Evolutionary conservation across 2,329 filamentous ascomycete species (phyloP).

Genomic region (Dactylellina parvicollis): DNA sequence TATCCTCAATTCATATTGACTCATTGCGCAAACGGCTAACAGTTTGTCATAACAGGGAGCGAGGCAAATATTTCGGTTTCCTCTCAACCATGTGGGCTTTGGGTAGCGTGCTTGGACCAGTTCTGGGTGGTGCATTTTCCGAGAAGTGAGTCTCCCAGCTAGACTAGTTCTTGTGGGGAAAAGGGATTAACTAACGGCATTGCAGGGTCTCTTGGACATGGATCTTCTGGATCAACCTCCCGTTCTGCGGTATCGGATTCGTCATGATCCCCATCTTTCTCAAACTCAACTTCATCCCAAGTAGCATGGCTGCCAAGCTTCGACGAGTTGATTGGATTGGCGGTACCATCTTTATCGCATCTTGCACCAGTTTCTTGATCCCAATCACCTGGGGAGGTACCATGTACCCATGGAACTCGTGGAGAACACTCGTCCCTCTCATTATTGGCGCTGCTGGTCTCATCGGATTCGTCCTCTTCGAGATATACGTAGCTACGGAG

Average conservation of each 20-base stretch:
- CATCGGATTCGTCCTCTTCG: constrained; percentile 67
- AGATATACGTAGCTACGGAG: constrained; percentile 65
- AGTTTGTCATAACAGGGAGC: constrained; percentile 59
- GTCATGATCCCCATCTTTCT: constrained; percentile 67
- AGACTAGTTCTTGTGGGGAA: neutral
- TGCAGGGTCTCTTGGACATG: constrained; percentile 67
- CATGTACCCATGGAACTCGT: constrained; percentile 72
- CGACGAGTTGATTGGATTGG: constrained; percentile 72
- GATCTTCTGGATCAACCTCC: constrained; percentile 74
- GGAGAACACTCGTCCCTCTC: constrained; percentile 71
- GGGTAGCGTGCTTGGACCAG: constrained; percentile 67
- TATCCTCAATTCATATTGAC: too few species aligned
- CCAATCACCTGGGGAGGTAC: constrained; percentile 73
- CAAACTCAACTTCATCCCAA: constrained; percentile 65
- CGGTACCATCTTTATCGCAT: constrained; percentile 69
- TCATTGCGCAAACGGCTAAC: constrained; percentile 59
- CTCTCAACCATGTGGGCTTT: constrained; percentile 67
- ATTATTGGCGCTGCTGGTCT: constrained; percentile 68
- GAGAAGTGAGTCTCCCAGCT: constrained; percentile 60
- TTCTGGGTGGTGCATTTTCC: constrained; percentile 68
- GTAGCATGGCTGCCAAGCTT: constrained; percentile 65
- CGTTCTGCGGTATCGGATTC: constrained; percentile 66
- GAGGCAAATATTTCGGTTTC: constrained; percentile 63
- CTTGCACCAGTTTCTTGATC: constrained; percentile 70
- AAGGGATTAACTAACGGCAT: neutral